phyloP scores from a whole-genome alignment of 1,284 basidiomycete genomes.

The Athelia sp. region DNA sequence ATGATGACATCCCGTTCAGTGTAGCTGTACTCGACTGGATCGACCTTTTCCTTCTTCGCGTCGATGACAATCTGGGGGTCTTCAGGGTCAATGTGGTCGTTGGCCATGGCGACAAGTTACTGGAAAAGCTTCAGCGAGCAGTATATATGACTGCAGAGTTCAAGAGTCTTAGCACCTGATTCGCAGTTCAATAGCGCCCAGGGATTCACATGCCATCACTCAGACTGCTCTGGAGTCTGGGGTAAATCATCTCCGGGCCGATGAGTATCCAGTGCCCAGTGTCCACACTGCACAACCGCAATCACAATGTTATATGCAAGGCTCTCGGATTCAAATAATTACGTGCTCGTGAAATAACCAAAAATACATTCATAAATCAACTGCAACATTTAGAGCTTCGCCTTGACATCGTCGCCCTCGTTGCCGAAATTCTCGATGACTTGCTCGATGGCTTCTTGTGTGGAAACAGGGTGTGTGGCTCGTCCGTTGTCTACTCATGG shows the following conservation, averaged over 20 bases:
- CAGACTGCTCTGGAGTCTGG: too few species aligned
- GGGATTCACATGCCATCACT: constrained; percentile 1
- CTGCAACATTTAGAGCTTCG: constrained; percentile 37
- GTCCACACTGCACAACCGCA: too few species aligned
- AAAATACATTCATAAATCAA: not conserved
- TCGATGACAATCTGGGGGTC: constrained; percentile 82
- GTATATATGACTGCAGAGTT: too few species aligned
- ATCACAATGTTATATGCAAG: too few species aligned
- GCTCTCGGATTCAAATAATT: too few species aligned
- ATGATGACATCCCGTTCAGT: constrained; percentile 90
- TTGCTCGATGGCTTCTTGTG: constrained; percentile 68
- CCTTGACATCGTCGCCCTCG: constrained; percentile 38
- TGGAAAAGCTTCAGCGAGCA: too few species aligned
- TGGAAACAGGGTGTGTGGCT: constrained; percentile 72
- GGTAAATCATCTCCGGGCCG: too few species aligned
- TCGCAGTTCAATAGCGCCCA: too few species aligned
- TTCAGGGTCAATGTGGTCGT: constrained; percentile 71
- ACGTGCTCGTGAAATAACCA: too few species aligned
- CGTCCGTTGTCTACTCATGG: constrained; percentile 58
- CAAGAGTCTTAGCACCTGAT: too few species aligned
- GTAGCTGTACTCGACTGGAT: constrained; percentile 67
- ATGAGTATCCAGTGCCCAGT: too few species aligned
- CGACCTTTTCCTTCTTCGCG: constrained; percentile 66
- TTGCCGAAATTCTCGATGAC: constrained; percentile 83
- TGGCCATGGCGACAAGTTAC: constrained; percentile 31